Conservation (phyloP, 192 early-diverging fungal species). For the Irineochytrium annulatum region DNA sequence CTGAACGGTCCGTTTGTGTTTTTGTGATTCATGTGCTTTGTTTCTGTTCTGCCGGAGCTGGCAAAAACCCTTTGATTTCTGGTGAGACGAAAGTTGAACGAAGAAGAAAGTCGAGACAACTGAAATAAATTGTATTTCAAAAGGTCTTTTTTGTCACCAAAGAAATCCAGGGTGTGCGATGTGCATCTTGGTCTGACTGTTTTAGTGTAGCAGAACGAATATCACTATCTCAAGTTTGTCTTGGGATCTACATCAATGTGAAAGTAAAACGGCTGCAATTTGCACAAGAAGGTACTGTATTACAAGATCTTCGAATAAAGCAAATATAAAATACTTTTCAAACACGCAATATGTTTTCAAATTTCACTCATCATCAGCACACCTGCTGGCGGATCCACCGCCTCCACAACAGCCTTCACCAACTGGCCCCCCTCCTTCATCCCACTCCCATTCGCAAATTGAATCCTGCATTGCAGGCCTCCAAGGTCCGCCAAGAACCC, state of each 20-base stretch:
- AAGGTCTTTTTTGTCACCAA: too few relatives aligned
- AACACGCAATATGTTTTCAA: not conserved
- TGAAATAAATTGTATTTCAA: too few relatives aligned
- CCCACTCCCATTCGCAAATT: not conserved
- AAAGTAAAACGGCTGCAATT: too few relatives aligned
- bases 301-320: not conserved
- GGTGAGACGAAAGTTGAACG: not conserved
- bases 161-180: too few relatives aligned
- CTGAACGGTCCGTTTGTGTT: not conserved
- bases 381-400: constrained; percentile 19
- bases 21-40: not conserved
- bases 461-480: constrained; percentile 12
- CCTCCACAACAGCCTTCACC: constrained; percentile 17
- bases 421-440: not conserved
- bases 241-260: not conserved
- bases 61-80: not conserved
- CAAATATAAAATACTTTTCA: not conserved
- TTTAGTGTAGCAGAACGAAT: too few relatives aligned
- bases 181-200: too few relatives aligned
- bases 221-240: not conserved
- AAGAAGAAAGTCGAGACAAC: not conserved
- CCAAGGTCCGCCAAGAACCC: constrained; percentile 25
- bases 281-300: not conserved
- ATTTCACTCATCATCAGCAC: constrained; percentile 12
- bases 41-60: not conserved